Evolutionary conservation across 805 yeast genomes (phyloP).

Genomic region (Clavispora phyllophila): DNA sequence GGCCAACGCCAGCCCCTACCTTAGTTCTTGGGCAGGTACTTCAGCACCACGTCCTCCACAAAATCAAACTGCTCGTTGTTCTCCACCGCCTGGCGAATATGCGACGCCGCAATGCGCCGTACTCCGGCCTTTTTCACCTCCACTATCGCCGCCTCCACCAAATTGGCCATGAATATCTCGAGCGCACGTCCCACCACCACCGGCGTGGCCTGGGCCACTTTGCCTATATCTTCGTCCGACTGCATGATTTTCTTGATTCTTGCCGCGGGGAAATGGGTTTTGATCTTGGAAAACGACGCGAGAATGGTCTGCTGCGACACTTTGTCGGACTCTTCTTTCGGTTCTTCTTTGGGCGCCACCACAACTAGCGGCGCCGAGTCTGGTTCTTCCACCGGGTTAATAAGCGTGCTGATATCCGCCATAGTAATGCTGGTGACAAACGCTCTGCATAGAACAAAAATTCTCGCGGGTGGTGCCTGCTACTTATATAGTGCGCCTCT

Average conservation of each 20-base stretch:
- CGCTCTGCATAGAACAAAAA: slow-evolving; percentile 11
- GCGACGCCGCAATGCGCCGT: slow-evolving; percentile 76
- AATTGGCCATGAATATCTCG: slow-evolving; percentile 83
- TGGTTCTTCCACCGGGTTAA: slow-evolving; percentile 22
- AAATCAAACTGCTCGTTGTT: slow-evolving; percentile 91
- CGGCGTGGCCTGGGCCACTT: slow-evolving; percentile 98
- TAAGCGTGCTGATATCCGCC: slow-evolving; percentile 25
- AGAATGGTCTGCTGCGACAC: slow-evolving; percentile 30
- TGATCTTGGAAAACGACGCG: slow-evolving; percentile 45
- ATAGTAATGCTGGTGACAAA: slow-evolving; percentile 9
- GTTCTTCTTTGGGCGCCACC: slow-evolving; percentile 3
- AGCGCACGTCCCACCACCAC: slow-evolving; percentile 95
- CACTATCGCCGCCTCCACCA: slow-evolving; percentile 77
- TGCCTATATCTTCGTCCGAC: slow-evolving; percentile 96
- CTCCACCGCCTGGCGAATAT: slow-evolving; percentile 77
- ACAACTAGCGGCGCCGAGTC: slow-evolving; percentile 9
- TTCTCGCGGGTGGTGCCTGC: slow-evolving; percentile 4
- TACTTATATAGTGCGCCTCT: slow-evolving; percentile 12
- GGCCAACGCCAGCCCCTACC: too few relatives aligned
- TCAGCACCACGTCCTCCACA: slow-evolving; percentile 67
- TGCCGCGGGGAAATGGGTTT: slow-evolving; percentile 87
- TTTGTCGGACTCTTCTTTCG: slow-evolving; percentile 3
- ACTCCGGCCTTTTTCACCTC: slow-evolving; percentile 74
- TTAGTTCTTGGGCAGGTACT: slow-evolving; percentile 45
- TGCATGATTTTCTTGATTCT: slow-evolving; percentile 96